Evolutionary conservation across 129 eudicot species (phyloP), one percentile per base, ranked within the genome.

Genomic region (Tanacetum coccineum): DNA sequence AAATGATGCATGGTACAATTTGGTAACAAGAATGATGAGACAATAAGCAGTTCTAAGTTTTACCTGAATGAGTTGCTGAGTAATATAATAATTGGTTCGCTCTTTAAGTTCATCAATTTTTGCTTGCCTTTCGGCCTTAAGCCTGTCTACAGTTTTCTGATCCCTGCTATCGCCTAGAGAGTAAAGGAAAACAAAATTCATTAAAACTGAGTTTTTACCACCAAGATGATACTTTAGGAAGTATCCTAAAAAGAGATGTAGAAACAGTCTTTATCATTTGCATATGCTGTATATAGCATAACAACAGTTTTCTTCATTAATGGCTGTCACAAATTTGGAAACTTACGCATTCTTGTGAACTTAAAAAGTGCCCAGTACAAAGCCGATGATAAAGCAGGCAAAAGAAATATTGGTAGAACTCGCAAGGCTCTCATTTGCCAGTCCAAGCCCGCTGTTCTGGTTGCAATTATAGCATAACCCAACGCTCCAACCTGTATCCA

Each of bases 91-190:
- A 76, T 94, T 89, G 19, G 95, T 89, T 79, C 67, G 83, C 74
- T 94, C 99, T 76, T 94, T 94, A 9, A 89, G 97, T 80, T 89
- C 99, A 64, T 94, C 95, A 64, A 94, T 94, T 79, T 93, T 94
- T 42, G 78, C 84, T 67, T 84, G 87, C 76, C 99, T 81, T 81
- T 94, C 99, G 67, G 88, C 83, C 46, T 89, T 86, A 74, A 89
- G 96, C 72, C 74, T 86, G 60, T 94, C 99, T 71, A 94, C 71
- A n/a, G 90, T 82, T 64, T 84, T 85, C 78, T 84, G 85, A 76
- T 94, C 99, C 79, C 83, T 82, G 49, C 62, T 71, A 52, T 94
- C 95, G 28, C 87, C 99, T 94, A 68, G 36, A 74, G 1, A 19
- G 32, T 4, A 17, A 36, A 68, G 4, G 13, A 49, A 21, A 60